phyloP scores from a whole-genome alignment of 2,329 filamentous ascomycete genomes.

The Xylariaceae sp. region DNA sequence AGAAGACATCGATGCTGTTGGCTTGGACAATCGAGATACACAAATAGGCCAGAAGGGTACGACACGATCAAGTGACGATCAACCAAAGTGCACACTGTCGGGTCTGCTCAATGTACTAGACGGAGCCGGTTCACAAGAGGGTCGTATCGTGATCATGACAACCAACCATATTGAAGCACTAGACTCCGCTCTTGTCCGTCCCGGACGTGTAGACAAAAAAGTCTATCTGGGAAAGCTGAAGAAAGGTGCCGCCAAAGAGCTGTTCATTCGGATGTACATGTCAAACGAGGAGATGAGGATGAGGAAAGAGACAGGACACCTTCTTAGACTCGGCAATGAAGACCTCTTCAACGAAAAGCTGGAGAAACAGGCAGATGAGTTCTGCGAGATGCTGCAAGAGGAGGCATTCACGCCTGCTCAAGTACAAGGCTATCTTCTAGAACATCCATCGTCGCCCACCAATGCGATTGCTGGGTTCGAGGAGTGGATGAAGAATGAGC shows the following conservation, averaged over 20 bases:
- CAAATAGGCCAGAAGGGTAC: slow-evolving; percentile 7
- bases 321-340: not conserved
- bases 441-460: slow-evolving; percentile 21
- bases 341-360: slow-evolving; percentile 22
- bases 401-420: slow-evolving; percentile 46
- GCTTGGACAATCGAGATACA: slow-evolving; percentile 30
- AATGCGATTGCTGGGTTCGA: not conserved
- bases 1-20: slow-evolving; percentile 54
- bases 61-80: not conserved
- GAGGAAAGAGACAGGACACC: not conserved
- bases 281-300: slow-evolving; percentile 12
- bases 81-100: slow-evolving; percentile 47
- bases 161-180: slow-evolving; percentile 64
- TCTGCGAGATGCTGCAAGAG: slow-evolving; percentile 49
- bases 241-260: slow-evolving; percentile 38
- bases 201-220: slow-evolving; percentile 63
- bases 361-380: slow-evolving; percentile 46
- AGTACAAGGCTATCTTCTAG: slow-evolving; percentile 46
- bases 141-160: slow-evolving; percentile 71
- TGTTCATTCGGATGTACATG: slow-evolving; percentile 45
- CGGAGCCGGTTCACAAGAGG: slow-evolving; percentile 63
- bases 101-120: slow-evolving; percentile 67
- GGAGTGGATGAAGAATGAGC: not conserved
- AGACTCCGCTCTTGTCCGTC: slow-evolving; percentile 60
- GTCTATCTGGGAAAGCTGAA: slow-evolving; percentile 52